Evolutionary conservation across 2,329 filamentous ascomycete species (phyloP).

Genomic region (Verticillium nubilum): DNA sequence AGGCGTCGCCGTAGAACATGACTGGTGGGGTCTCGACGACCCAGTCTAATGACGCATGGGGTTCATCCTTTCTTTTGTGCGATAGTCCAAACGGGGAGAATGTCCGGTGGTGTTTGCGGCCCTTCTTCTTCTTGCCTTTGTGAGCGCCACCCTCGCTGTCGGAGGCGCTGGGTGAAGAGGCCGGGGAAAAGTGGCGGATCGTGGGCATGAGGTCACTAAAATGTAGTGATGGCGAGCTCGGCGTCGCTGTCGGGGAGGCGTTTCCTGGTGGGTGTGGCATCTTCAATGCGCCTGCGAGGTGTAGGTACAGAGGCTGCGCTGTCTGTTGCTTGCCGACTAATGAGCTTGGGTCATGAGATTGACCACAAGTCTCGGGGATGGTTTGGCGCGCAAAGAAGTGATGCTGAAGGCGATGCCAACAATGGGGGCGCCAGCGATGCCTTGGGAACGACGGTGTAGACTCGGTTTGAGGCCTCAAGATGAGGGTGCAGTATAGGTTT

Average conservation of each 20-base stretch:
- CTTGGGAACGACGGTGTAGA: no score
- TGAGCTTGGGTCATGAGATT: background rate
- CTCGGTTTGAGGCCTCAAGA: background rate
- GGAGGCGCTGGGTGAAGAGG: background rate
- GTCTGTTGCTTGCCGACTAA: background rate
- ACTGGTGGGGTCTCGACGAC: background rate
- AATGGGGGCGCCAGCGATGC: no score
- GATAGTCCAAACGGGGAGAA: background rate
- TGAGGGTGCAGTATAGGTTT: background rate
- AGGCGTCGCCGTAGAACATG: background rate
- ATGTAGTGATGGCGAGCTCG: background rate
- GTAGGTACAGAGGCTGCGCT: background rate
- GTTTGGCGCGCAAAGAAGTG: no score
- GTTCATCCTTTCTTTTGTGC: background rate
- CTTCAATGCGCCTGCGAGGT: background rate
- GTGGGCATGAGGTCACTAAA: background rate
- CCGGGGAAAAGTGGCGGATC: background rate
- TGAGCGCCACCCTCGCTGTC: background rate
- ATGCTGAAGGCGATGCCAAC: no score
- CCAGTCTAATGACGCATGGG: background rate
- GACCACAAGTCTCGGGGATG: background rate
- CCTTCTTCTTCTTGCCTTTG: background rate
- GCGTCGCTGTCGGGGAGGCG: background rate
- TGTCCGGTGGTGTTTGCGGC: background rate
- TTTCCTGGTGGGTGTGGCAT: background rate